Percentiles rank a stretch among this genome's conserved stretches.
These are phyloP conservation scores for Lyophyllum decastes DNA, from an alignment of 768 basidiomycete genomes.

Conservation along the genomic window DNA sequence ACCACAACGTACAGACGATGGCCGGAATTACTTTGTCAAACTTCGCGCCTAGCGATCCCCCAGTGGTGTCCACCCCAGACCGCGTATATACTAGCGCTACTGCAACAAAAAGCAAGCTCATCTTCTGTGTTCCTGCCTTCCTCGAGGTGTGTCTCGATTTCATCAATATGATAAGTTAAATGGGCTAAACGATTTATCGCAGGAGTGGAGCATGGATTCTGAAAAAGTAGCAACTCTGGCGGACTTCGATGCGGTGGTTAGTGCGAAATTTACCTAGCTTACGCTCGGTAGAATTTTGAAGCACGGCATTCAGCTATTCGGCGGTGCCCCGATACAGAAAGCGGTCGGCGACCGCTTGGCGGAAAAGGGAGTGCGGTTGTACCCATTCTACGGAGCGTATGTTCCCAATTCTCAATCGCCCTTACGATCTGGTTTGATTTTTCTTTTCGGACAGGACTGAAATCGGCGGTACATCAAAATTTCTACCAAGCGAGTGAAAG, in stretches of 20 bases:
- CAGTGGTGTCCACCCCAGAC: constrained; percentile 22
- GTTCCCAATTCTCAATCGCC: neutral
- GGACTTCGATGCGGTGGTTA: constrained; percentile 16
- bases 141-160: constrained; percentile 12
- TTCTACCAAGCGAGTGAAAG: neutral
- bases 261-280: neutral
- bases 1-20: constrained; percentile 1
- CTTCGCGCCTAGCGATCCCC: constrained; percentile 16
- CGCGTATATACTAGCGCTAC: constrained; percentile 19
- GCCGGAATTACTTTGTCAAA: constrained; percentile 17
- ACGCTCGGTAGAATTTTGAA: neutral
- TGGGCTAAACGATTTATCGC: neutral
- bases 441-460: neutral
- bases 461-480: neutral
- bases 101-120: constrained; percentile 15
- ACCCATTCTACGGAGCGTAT: constrained; percentile 21
- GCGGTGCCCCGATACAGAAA: constrained; percentile 20
- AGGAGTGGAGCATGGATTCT: constrained; percentile 13
- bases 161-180: neutral
- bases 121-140: constrained; percentile 26
- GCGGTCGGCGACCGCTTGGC: constrained; percentile 17
- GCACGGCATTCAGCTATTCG: constrained; percentile 10
- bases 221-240: neutral
- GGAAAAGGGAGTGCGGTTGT: constrained; percentile 14
- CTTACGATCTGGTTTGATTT: neutral